These are phyloP conservation scores for Tylopilus sp. DNA, from an alignment of 768 basidiomycete species.

Conservation along the genomic window DNA sequence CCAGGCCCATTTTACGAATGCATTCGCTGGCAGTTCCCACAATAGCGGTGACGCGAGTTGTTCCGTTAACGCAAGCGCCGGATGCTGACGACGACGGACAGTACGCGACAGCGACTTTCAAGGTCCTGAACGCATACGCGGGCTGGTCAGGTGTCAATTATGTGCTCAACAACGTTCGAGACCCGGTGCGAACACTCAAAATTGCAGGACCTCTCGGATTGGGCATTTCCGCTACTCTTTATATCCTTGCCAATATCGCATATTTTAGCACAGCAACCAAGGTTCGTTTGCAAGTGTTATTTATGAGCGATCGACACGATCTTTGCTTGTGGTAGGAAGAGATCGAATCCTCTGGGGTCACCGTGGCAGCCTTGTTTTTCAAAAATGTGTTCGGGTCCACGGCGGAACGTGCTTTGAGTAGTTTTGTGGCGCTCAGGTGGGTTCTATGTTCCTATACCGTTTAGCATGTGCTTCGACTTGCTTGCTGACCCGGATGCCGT, in stretches of 20 bases:
- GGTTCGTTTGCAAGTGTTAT: slow-evolving; percentile 10
- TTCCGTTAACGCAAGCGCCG: background rate
- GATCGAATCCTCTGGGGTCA: slow-evolving; percentile 46
- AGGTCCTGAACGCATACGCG: slow-evolving; percentile 45
- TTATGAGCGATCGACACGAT: background rate
- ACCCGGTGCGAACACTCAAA: slow-evolving; percentile 58
- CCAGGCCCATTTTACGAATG: background rate
- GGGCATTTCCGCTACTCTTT: slow-evolving; percentile 48
- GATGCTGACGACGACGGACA: slow-evolving; percentile 15
- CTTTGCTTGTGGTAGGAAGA: slow-evolving; percentile 31
- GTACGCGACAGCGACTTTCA: slow-evolving; percentile 62
- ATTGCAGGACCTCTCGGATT: slow-evolving; percentile 59
- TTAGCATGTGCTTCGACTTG: background rate
- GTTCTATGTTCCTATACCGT: background rate
- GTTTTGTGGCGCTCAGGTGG: slow-evolving; percentile 55
- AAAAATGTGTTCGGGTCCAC: slow-evolving; percentile 51
- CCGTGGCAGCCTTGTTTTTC: slow-evolving; percentile 60
- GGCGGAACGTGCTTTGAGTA: slow-evolving; percentile 51
- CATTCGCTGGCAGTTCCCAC: background rate
- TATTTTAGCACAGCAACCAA: slow-evolving; percentile 43
- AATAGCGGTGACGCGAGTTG: background rate
- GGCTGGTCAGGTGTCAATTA: slow-evolving; percentile 60
- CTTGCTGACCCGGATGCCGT: background rate
- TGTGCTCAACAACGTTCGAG: slow-evolving; percentile 43
- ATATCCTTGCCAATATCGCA: slow-evolving; percentile 55